Base-by-base conservation (phyloP, 1,284 basidiomycete genomes). In the Cutaneotrichosporon cyanovorans region DNA sequence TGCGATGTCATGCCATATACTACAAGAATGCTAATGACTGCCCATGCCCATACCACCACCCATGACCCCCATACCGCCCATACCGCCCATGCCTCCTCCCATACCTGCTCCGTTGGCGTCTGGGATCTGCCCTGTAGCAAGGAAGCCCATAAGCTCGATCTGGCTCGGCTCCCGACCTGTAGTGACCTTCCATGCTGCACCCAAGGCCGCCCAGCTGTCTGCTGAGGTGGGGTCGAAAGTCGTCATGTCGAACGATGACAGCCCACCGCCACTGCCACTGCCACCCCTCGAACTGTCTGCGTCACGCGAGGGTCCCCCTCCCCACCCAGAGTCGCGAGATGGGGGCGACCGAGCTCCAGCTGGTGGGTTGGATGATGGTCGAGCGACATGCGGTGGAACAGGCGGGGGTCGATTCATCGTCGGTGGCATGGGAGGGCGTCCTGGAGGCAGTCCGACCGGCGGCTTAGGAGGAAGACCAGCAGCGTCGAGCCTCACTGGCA, bases 101-200 rank as follows among this genome's bases (percentile, higher is more conserved):
- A 49, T 49, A 22, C 46, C 50, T 31, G 25, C 34, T 16, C 42
- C 25, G 12, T 16, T 14, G 2, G n/a, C 44, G 14, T 39, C 40
- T 18, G 45, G 37, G 39, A 41, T 28, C 45, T 35, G 39, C 15
- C 35, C 22, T 16, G 33, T 57, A 28, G 56, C 47, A 36, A 69
- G 49, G 40, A 58, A 68, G 39, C 55, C 44, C 63, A 69, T 68
- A 40, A 69, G 56, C 46, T 63, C 63, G 43, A 68, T 53, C 49
- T 68, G 66, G 52, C 59, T 57, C 15, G 67, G 61, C 23, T 62
- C 56, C 19, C 54, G 53, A 3, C 67, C 67, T 31, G 52, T 61
- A 6, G 46, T 56, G 12, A 45, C 50, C 43, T 57, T 50, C 63
- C 65, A 70, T n/a, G 65, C 66, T 8, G 42, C 30, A 2, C 51